Base-by-base conservation (phyloP, 208 protist genomes). In the Trypanosoma lewisi region DNA sequence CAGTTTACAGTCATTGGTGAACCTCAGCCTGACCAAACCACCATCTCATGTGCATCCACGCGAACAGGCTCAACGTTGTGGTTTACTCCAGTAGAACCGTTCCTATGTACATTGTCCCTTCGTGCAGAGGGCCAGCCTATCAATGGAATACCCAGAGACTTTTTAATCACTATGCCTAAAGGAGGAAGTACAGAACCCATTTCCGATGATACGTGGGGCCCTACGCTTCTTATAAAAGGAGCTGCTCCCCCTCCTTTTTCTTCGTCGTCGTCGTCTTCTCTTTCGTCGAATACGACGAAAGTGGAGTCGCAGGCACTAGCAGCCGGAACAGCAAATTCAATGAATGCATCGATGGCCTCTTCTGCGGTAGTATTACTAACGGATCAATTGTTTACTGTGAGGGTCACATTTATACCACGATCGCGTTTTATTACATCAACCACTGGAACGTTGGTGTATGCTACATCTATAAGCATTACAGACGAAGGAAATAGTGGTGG, bases 1-100 rank as follows among this genome's bases (percentile, higher is more conserved):
- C 49, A 36, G 33, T 89, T 86, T 61, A 75, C 66, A 36, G 70
- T 94, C 17, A 70, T 94, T 62, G 85, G 82, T 12, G 67, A 80
- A n/a, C 85, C 88, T 11, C 74, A 82, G 6, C 53, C 67, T 5
- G 59, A 37, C 5, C 73, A 70, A 9, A 80, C 82, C 12, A 65
- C 41, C 33, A 39, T 90, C 12, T 34, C 49, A 1, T 94, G 88
- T 63, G 50, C 39, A 8, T 83, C 88, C 0, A 65, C 14, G 6
- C 50, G 52, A 8, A 79, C 82, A 0, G 71, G 67, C 12, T 94
- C 88, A 4, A 55, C 21, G 21, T 25, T 42, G 39, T 94, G 81
- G 78, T 89, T 84, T 76, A 67, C 64, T 14, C 77, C 85, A 19
- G 28, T 67, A 4, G 79, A 87, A 36, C 52, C 60, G 30, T 64